These are phyloP conservation scores for Moesziomyces parantarcticus DNA, from an alignment of 1,284 basidiomycete species.

Conservation along the genomic window DNA sequence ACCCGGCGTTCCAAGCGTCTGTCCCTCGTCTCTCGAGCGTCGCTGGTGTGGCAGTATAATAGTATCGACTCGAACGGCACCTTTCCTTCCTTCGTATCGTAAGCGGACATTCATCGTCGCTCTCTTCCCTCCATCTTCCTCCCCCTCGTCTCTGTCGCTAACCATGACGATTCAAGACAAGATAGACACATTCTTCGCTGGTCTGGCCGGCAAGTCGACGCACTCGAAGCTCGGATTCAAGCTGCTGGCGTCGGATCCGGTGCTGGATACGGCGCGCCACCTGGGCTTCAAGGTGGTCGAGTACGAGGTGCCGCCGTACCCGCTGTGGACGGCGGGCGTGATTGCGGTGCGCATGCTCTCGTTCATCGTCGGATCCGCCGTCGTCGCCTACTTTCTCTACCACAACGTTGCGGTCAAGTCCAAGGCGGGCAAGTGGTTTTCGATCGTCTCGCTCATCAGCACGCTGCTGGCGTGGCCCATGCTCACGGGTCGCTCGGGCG, in stretches of 20 bases:
- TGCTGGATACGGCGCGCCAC: slow-evolving; percentile 28
- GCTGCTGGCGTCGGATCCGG: slow-evolving; percentile 37
- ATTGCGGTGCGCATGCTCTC: slow-evolving; percentile 41
- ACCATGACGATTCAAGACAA: slow-evolving; percentile 36
- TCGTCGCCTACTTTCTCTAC: slow-evolving; percentile 58
- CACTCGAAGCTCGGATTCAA: slow-evolving; percentile 53
- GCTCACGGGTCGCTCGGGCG: slow-evolving; percentile 52
- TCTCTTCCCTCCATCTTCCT: neutral
- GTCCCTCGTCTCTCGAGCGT: neutral
- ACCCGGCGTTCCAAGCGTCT: too few relatives aligned
- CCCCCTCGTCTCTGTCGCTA: neutral
- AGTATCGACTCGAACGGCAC: slow-evolving; percentile 9
- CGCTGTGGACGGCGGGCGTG: slow-evolving; percentile 38
- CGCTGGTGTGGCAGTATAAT: neutral
- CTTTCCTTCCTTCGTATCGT: neutral
- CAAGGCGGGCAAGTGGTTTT: slow-evolving; percentile 43
- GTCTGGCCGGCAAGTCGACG: slow-evolving; percentile 27
- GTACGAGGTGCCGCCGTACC: slow-evolving; percentile 59
- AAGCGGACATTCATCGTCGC: too few relatives aligned
- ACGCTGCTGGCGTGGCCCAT: slow-evolving; percentile 57
- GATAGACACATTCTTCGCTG: slow-evolving; percentile 23
- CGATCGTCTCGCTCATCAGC: slow-evolving; percentile 45
- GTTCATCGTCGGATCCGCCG: slow-evolving; percentile 52
- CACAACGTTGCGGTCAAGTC: slow-evolving; percentile 50
- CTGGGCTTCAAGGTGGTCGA: slow-evolving; percentile 49